Conservation (phyloP, 352 stramenopile species). For the Phytophthora quininea region DNA sequence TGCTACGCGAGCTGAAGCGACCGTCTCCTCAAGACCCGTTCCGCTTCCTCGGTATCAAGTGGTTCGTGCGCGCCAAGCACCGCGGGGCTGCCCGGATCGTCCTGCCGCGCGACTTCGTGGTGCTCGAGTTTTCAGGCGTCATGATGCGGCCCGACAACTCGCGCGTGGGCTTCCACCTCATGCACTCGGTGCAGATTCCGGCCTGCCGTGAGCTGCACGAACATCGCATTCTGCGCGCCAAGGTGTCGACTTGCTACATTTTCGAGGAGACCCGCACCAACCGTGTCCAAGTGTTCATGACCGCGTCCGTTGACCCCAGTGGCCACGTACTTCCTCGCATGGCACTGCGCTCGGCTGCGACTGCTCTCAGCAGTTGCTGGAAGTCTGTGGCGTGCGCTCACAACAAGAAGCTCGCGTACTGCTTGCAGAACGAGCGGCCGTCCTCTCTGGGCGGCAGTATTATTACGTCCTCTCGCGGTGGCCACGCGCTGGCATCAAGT, state of each 20-base stretch:
- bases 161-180: slow-evolving; percentile 58
- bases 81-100: slow-evolving; percentile 42
- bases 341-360: slow-evolving; percentile 47
- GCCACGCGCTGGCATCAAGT: slow-evolving; percentile 5
- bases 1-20: slow-evolving; percentile 50
- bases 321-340: slow-evolving; percentile 51
- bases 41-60: slow-evolving; percentile 65
- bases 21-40: slow-evolving; percentile 49
- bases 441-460: slow-evolving; percentile 11
- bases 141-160: slow-evolving; percentile 55
- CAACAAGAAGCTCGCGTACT: slow-evolving; percentile 74
- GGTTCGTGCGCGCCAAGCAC: slow-evolving; percentile 52
- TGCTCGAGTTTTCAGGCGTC: slow-evolving; percentile 58
- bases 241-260: slow-evolving; percentile 57
- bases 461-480: slow-evolving; percentile 15
- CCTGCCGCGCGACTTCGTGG: slow-evolving; percentile 52
- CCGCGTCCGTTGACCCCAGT: slow-evolving; percentile 50
- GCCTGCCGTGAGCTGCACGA: slow-evolving; percentile 44
- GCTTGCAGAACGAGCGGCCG: slow-evolving; percentile 48
- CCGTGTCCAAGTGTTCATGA: slow-evolving; percentile 71
- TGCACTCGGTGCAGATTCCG: slow-evolving; percentile 55
- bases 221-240: slow-evolving; percentile 48
- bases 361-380: slow-evolving; percentile 64
- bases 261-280: slow-evolving; percentile 59
- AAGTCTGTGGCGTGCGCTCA: slow-evolving; percentile 66